Evolutionary conservation across 192 early-diverging fungal genomes (phyloP).

Genomic region (Irineochytrium annulatum): DNA sequence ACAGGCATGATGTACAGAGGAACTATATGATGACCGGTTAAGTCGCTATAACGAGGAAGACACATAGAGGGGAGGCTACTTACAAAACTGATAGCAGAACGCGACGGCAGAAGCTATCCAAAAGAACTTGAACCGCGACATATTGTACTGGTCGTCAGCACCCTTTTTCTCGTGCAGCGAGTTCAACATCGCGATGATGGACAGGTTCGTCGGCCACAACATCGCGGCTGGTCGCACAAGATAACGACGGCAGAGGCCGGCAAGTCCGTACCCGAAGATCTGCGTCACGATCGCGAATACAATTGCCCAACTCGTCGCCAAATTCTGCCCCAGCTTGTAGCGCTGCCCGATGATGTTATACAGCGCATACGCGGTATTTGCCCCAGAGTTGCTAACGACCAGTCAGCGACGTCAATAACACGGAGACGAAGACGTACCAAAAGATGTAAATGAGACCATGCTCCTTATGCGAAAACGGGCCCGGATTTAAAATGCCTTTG

Average conservation of each 20-base stretch:
- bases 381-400: too few relatives aligned
- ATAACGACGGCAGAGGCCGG: slow-evolving; percentile 66
- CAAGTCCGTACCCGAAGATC: slow-evolving; percentile 62
- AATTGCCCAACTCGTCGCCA: slow-evolving; percentile 6
- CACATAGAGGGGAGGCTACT: not conserved
- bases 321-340: not conserved
- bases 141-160: not conserved
- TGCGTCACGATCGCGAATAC: slow-evolving; percentile 34
- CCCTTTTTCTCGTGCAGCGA: slow-evolving; percentile 13
- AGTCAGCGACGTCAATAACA: too few relatives aligned
- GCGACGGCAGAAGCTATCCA: not conserved
- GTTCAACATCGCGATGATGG: slow-evolving; percentile 31
- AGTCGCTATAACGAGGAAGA: not conserved
- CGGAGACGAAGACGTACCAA: too few relatives aligned
- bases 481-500: slow-evolving; percentile 43
- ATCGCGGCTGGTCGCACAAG: slow-evolving; percentile 80
- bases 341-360: not conserved
- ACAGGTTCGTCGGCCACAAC: slow-evolving; percentile 78
- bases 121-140: slow-evolving; percentile 4
- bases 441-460: slow-evolving; percentile 41
- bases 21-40: slow-evolving; percentile 3
- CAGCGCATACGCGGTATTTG: slow-evolving; percentile 1
- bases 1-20: not conserved
- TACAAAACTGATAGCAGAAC: slow-evolving; percentile 46
- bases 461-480: slow-evolving; percentile 55